Percentiles rank a stretch among this genome's conserved stretches.
phyloP scores from a whole-genome alignment of 805 yeast species.

The Candida sphagnicola region DNA sequence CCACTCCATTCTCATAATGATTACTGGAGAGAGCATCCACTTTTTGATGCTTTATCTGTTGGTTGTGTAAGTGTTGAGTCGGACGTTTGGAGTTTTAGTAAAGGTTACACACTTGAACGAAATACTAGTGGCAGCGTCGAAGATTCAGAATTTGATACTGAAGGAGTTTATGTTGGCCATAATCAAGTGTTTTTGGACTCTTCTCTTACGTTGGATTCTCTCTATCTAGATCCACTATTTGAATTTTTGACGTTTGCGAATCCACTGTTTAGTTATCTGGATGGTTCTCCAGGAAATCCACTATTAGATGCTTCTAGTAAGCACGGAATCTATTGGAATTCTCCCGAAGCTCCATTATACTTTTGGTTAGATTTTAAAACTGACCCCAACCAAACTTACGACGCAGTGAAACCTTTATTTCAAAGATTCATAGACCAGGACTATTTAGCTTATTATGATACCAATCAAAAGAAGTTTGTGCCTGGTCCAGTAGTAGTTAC shows the following conservation, averaged over 20 bases:
- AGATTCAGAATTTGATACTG: conserved; percentile 17
- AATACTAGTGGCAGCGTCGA: conserved; percentile 19
- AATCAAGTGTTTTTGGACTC: conserved; percentile 43
- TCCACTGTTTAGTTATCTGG: conserved; percentile 13
- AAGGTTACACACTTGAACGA: conserved; percentile 24
- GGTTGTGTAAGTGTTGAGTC: conserved; percentile 63
- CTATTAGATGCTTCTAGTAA: conserved; percentile 14
- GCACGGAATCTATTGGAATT: conserved; percentile 36
- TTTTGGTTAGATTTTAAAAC: conserved; percentile 64
- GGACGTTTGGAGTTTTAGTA: conserved; percentile 54
- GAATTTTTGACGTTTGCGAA: conserved; percentile 49
- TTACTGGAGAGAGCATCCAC: conserved; percentile 58
- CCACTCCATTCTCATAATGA: conserved; percentile 67
- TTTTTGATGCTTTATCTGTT: conserved; percentile 51
- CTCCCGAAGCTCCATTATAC: conserved; percentile 49
- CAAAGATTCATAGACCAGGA: conserved; percentile 43
- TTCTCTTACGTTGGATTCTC: conserved; percentile 40
- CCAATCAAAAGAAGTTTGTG: conserved; percentile 22
- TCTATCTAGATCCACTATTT: conserved; percentile 54
- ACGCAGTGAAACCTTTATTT: conserved; percentile 41
- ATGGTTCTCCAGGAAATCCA: conserved; percentile 7
- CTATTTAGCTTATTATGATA: conserved; percentile 50
- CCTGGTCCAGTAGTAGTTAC: conserved; percentile 60
- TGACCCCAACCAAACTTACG: conserved; percentile 47
- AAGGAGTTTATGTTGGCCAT: conserved; percentile 61